These are phyloP conservation scores for Puccinia sorghi DNA, from an alignment of 1,284 basidiomycete species.

Conservation along the genomic window DNA sequence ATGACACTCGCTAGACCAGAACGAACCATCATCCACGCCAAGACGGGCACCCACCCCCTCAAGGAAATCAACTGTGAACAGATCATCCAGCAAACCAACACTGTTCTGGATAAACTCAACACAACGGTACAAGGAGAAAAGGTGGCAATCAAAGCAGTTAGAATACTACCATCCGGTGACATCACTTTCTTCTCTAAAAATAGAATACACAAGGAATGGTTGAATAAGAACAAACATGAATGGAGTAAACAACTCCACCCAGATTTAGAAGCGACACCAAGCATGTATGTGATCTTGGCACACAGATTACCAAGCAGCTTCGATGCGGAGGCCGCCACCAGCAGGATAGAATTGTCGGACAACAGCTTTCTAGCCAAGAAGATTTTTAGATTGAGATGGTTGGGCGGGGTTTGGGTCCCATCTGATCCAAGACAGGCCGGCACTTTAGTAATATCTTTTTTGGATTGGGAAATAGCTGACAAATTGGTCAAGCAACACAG, in stretches of 20 bases:
- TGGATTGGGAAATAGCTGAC: not conserved
- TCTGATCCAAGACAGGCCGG: not conserved
- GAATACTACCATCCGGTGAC: not conserved
- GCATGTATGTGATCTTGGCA: not conserved
- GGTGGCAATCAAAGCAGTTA: not conserved
- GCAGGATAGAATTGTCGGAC: not conserved
- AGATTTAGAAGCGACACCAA: not conserved
- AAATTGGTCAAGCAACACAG: not conserved
- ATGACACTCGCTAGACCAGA: not conserved
- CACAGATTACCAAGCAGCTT: not conserved
- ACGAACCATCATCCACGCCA: conserved; percentile 3
- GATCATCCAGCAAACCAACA: not conserved
- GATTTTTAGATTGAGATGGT: not conserved
- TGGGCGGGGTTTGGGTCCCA: not conserved
- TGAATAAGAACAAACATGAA: not conserved
- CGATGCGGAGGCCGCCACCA: not conserved
- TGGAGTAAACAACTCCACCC: not conserved
- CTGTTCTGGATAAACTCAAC: not conserved
- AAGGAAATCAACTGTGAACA: not conserved
- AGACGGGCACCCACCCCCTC: not conserved
- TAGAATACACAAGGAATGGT: not conserved
- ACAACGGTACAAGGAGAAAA: not conserved
- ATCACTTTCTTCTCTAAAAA: not conserved
- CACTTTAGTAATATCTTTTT: not conserved
- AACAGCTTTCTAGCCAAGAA: not conserved